phyloP scores from a whole-genome alignment of 2,329 filamentous ascomycete genomes.

The Arthrocladium fulminans region DNA sequence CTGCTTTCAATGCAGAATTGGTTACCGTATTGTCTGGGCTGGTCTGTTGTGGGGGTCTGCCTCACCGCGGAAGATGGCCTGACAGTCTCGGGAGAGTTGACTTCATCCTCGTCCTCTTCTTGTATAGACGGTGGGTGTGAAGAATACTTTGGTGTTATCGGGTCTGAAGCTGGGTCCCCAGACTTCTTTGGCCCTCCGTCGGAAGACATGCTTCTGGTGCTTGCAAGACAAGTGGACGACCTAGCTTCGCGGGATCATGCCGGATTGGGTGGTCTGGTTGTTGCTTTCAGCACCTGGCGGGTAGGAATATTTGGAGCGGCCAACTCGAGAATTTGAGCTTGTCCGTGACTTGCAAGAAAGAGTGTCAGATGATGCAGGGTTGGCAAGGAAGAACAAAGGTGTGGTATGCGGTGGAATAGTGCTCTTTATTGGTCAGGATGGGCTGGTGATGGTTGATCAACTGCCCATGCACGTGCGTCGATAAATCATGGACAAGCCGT shows the following conservation, averaged over 20 bases:
- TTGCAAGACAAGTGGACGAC: neutral
- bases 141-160: neutral
- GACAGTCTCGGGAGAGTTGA: neutral
- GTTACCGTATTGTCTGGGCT: constrained; percentile 9
- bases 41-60: neutral
- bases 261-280: too few relatives aligned
- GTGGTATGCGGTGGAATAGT: neutral
- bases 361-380: neutral
- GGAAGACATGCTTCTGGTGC: neutral
- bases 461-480: neutral
- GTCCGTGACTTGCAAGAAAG: too few relatives aligned
- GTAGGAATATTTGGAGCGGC: neutral
- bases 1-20: neutral
- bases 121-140: constrained; percentile 7
- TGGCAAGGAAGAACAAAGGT: neutral
- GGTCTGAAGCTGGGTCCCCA: neutral
- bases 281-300: neutral
- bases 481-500: neutral
- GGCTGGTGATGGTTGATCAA: neutral
- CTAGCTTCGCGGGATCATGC: neutral
- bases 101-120: constrained; percentile 6
- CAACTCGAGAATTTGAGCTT: too few relatives aligned
- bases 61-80: neutral
- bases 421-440: neutral
- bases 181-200: neutral